Percentiles rank a stretch among this genome's conserved stretches.
phyloP scores from a whole-genome alignment of 768 basidiomycete species.

The Kondoa malvinella region DNA sequence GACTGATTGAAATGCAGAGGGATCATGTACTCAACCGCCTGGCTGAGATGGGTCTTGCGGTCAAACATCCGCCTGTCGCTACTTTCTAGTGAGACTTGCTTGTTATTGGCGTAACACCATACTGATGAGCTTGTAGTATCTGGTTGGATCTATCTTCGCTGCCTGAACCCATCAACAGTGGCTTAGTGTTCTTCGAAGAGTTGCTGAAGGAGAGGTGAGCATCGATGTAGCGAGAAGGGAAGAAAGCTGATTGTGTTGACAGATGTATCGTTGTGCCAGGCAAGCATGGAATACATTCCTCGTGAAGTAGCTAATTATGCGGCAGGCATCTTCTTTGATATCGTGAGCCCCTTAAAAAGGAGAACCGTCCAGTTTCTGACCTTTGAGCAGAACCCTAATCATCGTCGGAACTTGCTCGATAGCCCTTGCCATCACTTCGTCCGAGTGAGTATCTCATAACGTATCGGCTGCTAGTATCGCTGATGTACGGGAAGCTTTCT shows the following conservation, averaged over 20 bases:
- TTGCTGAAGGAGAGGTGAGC: slow-evolving; percentile 21
- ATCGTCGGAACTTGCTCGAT: slow-evolving; percentile 73
- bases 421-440: slow-evolving; percentile 83
- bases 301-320: slow-evolving; percentile 85
- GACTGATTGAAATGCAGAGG: slow-evolving; percentile 32
- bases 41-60: slow-evolving; percentile 56
- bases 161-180: slow-evolving; percentile 68
- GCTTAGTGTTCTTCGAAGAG: slow-evolving; percentile 62
- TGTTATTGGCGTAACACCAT: background rate
- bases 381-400: slow-evolving; percentile 34
- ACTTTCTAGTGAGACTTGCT: slow-evolving; percentile 11
- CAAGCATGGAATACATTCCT: slow-evolving; percentile 15
- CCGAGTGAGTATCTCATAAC: slow-evolving; percentile 37
- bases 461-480: background rate
- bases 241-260: no score
- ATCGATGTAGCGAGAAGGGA: no score
- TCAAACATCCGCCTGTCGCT: slow-evolving; percentile 33
- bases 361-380: slow-evolving; percentile 13
- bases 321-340: slow-evolving; percentile 42
- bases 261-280: slow-evolving; percentile 17
- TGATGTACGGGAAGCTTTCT: background rate
- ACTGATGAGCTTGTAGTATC: slow-evolving; percentile 61
- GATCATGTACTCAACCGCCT: slow-evolving; percentile 77
- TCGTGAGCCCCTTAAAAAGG: background rate
- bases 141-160: slow-evolving; percentile 53